Base-by-base conservation (phyloP, 1,139 yeast genomes). In the Hemisphaericaspora xylofermentans region DNA sequence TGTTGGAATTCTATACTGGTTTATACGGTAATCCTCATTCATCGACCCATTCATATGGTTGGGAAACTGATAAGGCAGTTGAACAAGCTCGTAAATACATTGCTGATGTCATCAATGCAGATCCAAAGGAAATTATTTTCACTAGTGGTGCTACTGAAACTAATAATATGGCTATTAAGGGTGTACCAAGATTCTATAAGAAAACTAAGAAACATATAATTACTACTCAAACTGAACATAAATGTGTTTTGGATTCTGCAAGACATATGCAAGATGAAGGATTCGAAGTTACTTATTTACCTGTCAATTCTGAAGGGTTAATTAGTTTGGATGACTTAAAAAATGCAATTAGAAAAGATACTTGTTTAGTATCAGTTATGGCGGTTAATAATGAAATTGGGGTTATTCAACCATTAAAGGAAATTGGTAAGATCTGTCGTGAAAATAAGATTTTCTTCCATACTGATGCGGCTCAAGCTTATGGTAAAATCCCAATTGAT, bases 111-210 rank as follows among this genome's bases (percentile, higher is more conserved):
- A 89, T 94, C 52, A 80, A 82, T 29, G 98, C 98, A 19, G 97
- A 93, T 61, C 89, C 98, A 38, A 93, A 91, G 68, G 98, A 94
- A 67, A 93, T 93, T 54, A 85, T 93, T 41, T 91, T 93, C 71
- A 93, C 98, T 1, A 85, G 95, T 4, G 99, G 99, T 46, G 99
- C 99, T 44, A 93, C 99, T 5, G 99, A 93, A 64, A 82, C 95
- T 35, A 93, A 93, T 68, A 93, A 94, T 62, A 87, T 88, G 88
- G 89, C 86, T 17, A 68, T 94, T 51, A 93, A 93, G 66, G 99
- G 98, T 57, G 95, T 93, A 26, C 94, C 97, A 7, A 77, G 97
- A 49, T 93, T 93, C 64, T 93, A 91, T 71, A 79, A 80, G 48
- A 87, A 85, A 57, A 84, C 94, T 36, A 93, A 93, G 69, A 85